These are phyloP conservation scores for Phytophthora hybrid DNA, from an alignment of 352 stramenopile species.

Conservation along the genomic window DNA sequence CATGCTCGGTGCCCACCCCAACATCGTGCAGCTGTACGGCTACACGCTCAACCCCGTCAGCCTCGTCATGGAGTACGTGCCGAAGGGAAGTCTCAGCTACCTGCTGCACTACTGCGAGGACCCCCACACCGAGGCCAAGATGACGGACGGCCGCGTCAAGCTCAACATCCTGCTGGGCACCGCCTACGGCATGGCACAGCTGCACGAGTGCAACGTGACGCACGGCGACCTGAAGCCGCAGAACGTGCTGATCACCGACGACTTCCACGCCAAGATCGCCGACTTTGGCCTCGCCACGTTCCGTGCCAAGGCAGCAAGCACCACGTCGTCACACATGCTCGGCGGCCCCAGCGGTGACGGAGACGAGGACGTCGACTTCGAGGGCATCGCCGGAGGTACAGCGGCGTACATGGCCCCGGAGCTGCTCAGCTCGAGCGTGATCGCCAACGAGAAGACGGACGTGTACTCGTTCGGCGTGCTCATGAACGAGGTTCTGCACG, in stretches of 20 bases:
- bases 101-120: slow-evolving; percentile 49
- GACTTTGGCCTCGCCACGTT: slow-evolving; percentile 71
- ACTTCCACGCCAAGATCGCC: slow-evolving; percentile 83
- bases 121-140: slow-evolving; percentile 40
- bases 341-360: slow-evolving; percentile 11
- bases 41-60: slow-evolving; percentile 42
- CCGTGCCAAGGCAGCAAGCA: slow-evolving; percentile 36
- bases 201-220: slow-evolving; percentile 52
- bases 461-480: slow-evolving; percentile 54
- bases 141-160: slow-evolving; percentile 53
- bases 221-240: slow-evolving; percentile 74
- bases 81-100: slow-evolving; percentile 42
- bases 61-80: slow-evolving; percentile 51
- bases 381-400: slow-evolving; percentile 47
- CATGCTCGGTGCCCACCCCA: slow-evolving; percentile 46
- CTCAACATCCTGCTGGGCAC: slow-evolving; percentile 45
- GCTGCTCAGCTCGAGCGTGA: slow-evolving; percentile 31
- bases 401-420: slow-evolving; percentile 67
- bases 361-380: slow-evolving; percentile 35
- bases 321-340: slow-evolving; percentile 46
- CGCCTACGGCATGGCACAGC: slow-evolving; percentile 44
- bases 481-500: slow-evolving; percentile 55
- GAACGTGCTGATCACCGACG: slow-evolving; percentile 72
- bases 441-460: slow-evolving; percentile 47
- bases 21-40: slow-evolving; percentile 46